Base-by-base conservation (phyloP, 2,329 filamentous ascomycete genomes). In the Ilyonectria destructans region DNA sequence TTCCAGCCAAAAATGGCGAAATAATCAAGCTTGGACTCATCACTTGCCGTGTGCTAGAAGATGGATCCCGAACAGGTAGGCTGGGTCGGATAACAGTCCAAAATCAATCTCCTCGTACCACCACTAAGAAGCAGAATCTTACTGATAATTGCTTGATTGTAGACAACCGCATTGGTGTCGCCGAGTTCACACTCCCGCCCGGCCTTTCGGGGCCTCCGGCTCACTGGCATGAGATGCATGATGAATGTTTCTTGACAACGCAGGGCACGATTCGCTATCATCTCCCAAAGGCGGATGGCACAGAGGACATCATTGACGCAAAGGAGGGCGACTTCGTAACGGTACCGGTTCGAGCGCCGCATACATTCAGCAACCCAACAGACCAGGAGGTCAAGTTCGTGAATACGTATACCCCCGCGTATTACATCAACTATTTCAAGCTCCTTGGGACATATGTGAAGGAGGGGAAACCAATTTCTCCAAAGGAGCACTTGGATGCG, bases 161-260 rank as follows among this genome's bases (percentile, higher is more conserved):
- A 66, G 63, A 67, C 48, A 67, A 67, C 35, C 64, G 64, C 26
- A 62, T 67, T 33, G 59, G 64, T 10, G 64, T 58, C 17, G 64
- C 59, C 52, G 64, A 67, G 58, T 67, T 67, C 54, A 67, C 58
- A 52, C 52, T 67, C 7, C 64, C 64, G 9, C 58, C 64, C 17
- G 46, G 55, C 10, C 52, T 62, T 26, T 55, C 23, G 37, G 65
- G 65, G 4, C 65, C 65, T 26, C 59, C 59, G 12, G 45, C 59
- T 19, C 65, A 67, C 31, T 67, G 58, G 59, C 65, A 67, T 19
- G 65, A 67, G 35, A 67, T 67, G 65, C 65, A 67, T 31, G 65
- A 67, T 17, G 65, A 67, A 21, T 56, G 54, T 21, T 63, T 67
- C 10, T 21, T 63, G 29, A 59, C 59, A 10, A 67, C 64, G 33